phyloP scores from a whole-genome alignment of 768 basidiomycete genomes.

The Tulasnella sp. region DNA sequence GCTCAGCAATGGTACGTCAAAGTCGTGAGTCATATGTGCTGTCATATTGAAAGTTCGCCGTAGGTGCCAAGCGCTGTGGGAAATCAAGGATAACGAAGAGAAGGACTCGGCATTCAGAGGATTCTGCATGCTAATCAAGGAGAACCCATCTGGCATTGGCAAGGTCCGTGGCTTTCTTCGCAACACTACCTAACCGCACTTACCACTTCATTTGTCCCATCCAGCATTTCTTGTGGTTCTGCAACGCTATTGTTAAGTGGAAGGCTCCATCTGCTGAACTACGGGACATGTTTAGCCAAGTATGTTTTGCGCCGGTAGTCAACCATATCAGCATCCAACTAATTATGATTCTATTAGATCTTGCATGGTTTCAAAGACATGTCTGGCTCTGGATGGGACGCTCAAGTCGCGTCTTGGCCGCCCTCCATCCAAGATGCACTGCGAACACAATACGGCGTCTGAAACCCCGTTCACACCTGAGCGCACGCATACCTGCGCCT shows the following conservation, averaged over 20 bases:
- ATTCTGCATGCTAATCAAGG: slow-evolving; percentile 88
- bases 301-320: slow-evolving; percentile 20
- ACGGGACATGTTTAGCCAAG: slow-evolving; percentile 81
- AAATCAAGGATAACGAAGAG: slow-evolving; percentile 98
- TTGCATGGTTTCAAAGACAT: slow-evolving; percentile 84
- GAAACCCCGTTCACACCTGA: slow-evolving; percentile 18
- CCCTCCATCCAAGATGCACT: slow-evolving; percentile 81
- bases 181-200: slow-evolving; percentile 26
- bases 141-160: slow-evolving; percentile 85
- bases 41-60: background rate
- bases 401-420: slow-evolving; percentile 74
- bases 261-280: slow-evolving; percentile 82
- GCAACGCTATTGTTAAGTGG: slow-evolving; percentile 96
- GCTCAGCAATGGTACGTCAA: slow-evolving; percentile 67
- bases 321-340: too few relatives aligned
- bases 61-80: slow-evolving; percentile 80
- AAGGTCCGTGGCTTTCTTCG: slow-evolving; percentile 64
- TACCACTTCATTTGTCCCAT: background rate
- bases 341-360: slow-evolving; percentile 35
- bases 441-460: slow-evolving; percentile 78
- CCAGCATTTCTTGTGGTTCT: slow-evolving; percentile 93
- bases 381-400: slow-evolving; percentile 74
- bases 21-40: background rate
- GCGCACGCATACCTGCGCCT: background rate
- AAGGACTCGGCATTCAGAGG: slow-evolving; percentile 99